Evolutionary conservation across 257 asterid species (phyloP).

Genomic region (Fraxinus pennsylvanica): DNA sequence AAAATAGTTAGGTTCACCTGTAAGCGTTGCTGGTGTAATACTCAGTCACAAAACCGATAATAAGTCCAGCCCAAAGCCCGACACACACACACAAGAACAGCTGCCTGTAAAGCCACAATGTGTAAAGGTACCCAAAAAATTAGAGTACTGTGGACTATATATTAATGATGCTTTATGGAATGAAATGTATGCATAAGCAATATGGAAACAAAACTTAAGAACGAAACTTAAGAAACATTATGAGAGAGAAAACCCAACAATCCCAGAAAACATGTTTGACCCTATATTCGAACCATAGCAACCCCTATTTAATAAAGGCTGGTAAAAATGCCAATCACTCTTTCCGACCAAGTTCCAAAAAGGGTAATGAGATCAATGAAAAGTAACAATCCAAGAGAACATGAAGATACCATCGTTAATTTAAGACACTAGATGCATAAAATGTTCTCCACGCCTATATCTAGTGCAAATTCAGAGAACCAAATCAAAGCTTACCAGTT

Average conservation of each 20-base stretch:
- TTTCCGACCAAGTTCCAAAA: too few relatives aligned
- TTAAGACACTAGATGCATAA: not conserved
- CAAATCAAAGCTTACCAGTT: conserved; percentile 36
- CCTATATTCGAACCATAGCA: too few relatives aligned
- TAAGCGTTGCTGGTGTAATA: conserved; percentile 93
- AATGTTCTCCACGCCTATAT: not conserved
- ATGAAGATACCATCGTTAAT: not conserved
- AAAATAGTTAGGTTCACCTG: conserved; percentile 44
- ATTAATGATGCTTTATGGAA: not conserved
- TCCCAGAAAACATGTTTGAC: too few relatives aligned
- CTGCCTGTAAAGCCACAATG: conserved; percentile 54
- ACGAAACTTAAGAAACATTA: not conserved
- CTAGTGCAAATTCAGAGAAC: not conserved
- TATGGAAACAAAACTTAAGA: not conserved
- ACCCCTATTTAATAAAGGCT: too few relatives aligned
- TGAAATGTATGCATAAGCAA: not conserved
- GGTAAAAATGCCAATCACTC: too few relatives aligned
- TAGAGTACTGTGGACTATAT: not conserved
- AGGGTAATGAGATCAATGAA: not conserved
- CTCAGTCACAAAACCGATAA: conserved; percentile 87
- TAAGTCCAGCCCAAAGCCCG: conserved; percentile 97
- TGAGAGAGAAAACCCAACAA: not conserved
- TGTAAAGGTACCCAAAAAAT: not conserved
- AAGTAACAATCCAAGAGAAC: not conserved
- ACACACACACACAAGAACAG: conserved; percentile 81